Evolutionary conservation across 345 rosid species (phyloP), one percentile per base, ranked within the genome.

Genomic region (Euphorbia tirucalli): DNA sequence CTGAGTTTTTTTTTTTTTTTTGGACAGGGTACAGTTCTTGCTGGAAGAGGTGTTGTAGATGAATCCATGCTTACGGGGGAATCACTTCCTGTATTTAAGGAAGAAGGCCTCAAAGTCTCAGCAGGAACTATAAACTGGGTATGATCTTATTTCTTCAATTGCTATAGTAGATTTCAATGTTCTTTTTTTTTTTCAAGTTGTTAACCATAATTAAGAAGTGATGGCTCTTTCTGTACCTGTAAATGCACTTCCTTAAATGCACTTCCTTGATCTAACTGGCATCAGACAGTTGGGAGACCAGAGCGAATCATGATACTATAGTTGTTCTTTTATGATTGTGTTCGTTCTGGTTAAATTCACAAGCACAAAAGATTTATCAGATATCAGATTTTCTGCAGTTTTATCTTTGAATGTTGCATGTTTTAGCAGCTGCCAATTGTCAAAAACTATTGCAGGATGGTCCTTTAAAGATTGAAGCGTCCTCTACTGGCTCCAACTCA

Each of bases 41-140:
- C 93, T 3, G 98, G 98, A 83, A 89, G 93, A 88, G 92, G 98
- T 78, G 93, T 90, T 72, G 97, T 90, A 37, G 97, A 94, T 75
- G 98, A 94, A 83, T 92, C 97, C 84, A 94, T 94, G 97, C 89
- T 94, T 70, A 92, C 98, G 2, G 97, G 98, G 63, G 98, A 92
- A 87, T 92, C 97, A 72, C 87, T 90, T 76, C 98, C 96, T 30
- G 93, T 90, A 55, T 90, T 86, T 72, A 94, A 94, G 86, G 96
- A 92, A 72, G 74, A 79, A 75, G 93, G 91, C 35, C 83, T 81
- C 55, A 73, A 73, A 56, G 96, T 94, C 78, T 92, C 97, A 65
- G 92, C 97, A 28, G 97, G 98, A 94, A 90, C 98, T 50, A 79
- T 90, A 77, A 93, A 93, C 76, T 93, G 98, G 98, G 96, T 90